phyloP scores from a whole-genome alignment of 768 basidiomycete genomes.

The Lactarius akahatsu region DNA sequence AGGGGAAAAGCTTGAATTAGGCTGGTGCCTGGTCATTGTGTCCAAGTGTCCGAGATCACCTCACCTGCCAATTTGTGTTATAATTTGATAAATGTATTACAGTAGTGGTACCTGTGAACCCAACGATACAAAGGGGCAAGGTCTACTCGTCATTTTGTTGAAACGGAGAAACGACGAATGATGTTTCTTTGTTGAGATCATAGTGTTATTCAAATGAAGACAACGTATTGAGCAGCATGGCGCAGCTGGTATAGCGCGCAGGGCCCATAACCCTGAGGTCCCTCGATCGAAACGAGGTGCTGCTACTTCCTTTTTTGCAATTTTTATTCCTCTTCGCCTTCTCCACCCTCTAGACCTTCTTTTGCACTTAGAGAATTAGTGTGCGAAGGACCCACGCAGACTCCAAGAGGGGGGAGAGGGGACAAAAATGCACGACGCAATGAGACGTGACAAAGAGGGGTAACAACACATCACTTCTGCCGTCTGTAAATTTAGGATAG shows the following conservation, averaged over 20 bases:
- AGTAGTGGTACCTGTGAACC: no score
- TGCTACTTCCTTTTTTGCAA: constrained; percentile 29
- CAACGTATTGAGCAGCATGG: constrained; percentile 32
- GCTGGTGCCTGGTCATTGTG: neutral
- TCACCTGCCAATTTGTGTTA: no score
- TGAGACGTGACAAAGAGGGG: no score
- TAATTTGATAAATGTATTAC: no score
- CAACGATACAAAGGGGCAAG: no score
- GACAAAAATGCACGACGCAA: neutral
- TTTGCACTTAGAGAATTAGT: neutral
- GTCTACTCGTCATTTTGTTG: no score
- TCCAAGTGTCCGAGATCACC: neutral
- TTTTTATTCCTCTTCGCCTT: neutral
- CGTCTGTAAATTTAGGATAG: constrained; percentile 18
- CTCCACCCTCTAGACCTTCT: neutral
- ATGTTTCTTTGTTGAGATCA: neutral
- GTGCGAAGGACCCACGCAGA: neutral
- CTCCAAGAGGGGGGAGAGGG: neutral
- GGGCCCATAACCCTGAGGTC: constrained; percentile 37
- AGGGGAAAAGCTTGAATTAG: neutral
- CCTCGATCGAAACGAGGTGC: constrained; percentile 38
- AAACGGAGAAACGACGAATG: neutral
- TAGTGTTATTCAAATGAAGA: neutral
- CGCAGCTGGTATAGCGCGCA: constrained; percentile 34
- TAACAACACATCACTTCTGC: constrained; percentile 5